A percentile compares a stretch with the other conserved stretches of the same genome.
These are phyloP conservation scores for Candida corydali DNA, from an alignment of 805 yeast species.

Conservation along the genomic window DNA sequence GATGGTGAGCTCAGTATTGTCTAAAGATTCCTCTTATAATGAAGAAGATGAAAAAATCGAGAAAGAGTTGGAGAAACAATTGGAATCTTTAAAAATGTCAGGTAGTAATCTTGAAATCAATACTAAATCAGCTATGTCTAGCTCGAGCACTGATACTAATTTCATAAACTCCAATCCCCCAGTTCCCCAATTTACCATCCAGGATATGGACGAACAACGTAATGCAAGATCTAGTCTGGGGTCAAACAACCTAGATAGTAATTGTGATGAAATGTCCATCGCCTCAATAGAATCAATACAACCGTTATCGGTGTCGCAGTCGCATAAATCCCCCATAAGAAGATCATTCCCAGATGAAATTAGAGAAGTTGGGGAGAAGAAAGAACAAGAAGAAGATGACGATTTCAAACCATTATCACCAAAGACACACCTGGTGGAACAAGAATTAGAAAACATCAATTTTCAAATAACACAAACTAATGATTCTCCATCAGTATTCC, in stretches of 20 bases:
- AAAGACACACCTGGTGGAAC: constrained; percentile 27
- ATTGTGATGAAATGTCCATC: constrained; percentile 10
- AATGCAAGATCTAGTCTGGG: constrained; percentile 2
- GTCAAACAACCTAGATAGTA: constrained; percentile 3
- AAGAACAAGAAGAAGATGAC: constrained; percentile 2
- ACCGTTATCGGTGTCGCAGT: constrained; percentile 16
- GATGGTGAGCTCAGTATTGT: constrained; percentile 39
- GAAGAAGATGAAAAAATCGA: constrained; percentile 34
- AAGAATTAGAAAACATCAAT: constrained; percentile 29
- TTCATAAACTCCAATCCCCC: background rate
- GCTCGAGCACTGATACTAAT: background rate
- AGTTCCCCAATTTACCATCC: constrained; percentile 6
- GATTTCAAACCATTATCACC: constrained; percentile 30
- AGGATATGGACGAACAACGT: constrained; percentile 3
- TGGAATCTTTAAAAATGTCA: constrained; percentile 26
- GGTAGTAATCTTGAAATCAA: constrained; percentile 1
- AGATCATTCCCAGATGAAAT: background rate
- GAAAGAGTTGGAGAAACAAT: constrained; percentile 34
- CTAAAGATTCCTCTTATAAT: constrained; percentile 25
- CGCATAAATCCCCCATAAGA: constrained; percentile 3
- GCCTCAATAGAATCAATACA: constrained; percentile 16
- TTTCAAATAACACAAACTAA: constrained; percentile 13
- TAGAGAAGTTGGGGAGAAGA: background rate
- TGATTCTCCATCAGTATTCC: constrained; percentile 9
- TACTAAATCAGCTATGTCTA: background rate